Evolutionary conservation across 768 basidiomycete genomes (phyloP), one percentile per base, ranked within the genome.

Genomic region (Leccinum longicurvipes): DNA sequence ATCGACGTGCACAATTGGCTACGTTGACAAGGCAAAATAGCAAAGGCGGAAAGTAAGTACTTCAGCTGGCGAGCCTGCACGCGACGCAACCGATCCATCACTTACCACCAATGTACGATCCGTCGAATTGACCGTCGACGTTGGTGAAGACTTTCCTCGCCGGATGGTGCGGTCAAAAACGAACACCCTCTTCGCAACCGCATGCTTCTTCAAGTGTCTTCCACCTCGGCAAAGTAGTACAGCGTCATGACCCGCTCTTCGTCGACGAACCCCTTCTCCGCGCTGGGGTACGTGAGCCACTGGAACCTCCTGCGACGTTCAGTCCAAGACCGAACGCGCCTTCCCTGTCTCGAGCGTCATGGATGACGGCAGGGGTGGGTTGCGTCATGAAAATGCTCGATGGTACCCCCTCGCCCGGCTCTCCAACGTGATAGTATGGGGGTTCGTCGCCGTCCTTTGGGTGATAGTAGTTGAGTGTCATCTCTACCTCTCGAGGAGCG

Each of bases 91-190:
- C 14, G 5, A 29, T 42, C 17, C 4, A 17, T 27, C 9, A 62
- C 70, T 41, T 52, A 73, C 72, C 21, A 70, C 72, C 1, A 69
- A 70, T 2, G 65, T 66, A 24, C 67, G 67, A 46, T 32, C 47
- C 15, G 53, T 23, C 41, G 39, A 5, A 6, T 42, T 36, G 23
- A 17, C 19, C 36, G 50, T 14, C 8, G 6, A 28, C 21, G 44
- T 32, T 19, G 25, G 23, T 8, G 12, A 7, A 32, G 31, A 7
- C 23, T 31, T 6, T 12, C 14, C n/a, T 31, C 47, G 65, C 68
- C 74, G 65, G 58, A 72, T 69, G 25, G 74, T 77, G 49, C 77
- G 76, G 57, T 77, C 76, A 47, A 78, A 79, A 49, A 78, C 67
- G 55, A 76, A 60, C 39, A 76, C 68, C 45, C 61, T 62, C 61